Base-by-base conservation (phyloP, 352 stramenopile species). In the Albugo laibachii region DNA sequence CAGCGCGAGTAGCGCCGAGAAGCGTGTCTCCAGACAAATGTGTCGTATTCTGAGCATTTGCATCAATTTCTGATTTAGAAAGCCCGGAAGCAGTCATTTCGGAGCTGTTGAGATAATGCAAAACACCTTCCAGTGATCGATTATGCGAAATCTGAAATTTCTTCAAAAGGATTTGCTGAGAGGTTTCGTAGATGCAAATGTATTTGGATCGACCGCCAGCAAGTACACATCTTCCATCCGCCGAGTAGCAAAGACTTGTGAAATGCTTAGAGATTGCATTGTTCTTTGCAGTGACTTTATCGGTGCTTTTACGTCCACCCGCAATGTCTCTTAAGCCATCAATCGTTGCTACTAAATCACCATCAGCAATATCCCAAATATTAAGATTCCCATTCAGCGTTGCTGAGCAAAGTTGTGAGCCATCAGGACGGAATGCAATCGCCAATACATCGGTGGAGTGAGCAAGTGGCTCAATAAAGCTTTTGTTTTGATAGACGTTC, bases 61-160 rank as follows among this genome's bases (percentile, higher is more conserved):
- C 65, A 15, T 96, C 69, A 11, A 92, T 52, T 46, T 86, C 68
- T 13, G 42, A 52, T 53, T 80, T 78, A 39, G 66, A 83, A 2
- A 84, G 35, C 1, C 82, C 83, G 4, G 71, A 68, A 16, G 72
- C 63, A 4, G 74, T 94, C 46, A 94, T 60, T 36, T 93, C 69
- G 69, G 62, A 61, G 70, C 63, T 94, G 72, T 97, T 86, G 50
- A 99, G 82, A 59, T 95, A 76, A 62, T 99, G 94, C 49, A 99
- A 59, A 36, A 99, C 87, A 35, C 94, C 95, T 55, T 99, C 93
- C 0, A 94, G 60, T 27, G 79, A 94, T 40, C 94, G 64, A 66
- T 98, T 99, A 70, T 98, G 95, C 24, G 87, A 97, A 38, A 99
- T 78, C 71, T 99, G 94, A 61, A 98, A 99, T 61, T 99, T 99